These are phyloP conservation scores for Plasmodium coatneyi DNA, from an alignment of 169 alveolate genomes.

Conservation along the genomic window DNA sequence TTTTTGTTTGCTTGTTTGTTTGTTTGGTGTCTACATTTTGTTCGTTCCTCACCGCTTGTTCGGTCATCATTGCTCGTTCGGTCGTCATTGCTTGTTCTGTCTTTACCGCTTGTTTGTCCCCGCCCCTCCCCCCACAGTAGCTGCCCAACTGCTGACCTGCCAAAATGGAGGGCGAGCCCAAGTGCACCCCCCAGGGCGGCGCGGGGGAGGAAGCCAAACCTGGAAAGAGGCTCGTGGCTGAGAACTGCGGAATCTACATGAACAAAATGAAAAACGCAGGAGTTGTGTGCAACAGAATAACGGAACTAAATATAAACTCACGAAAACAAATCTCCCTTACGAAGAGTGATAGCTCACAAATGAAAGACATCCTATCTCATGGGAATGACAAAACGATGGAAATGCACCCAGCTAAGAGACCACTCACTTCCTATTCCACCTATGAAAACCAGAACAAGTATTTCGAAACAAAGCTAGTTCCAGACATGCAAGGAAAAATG, in stretches of 20 bases:
- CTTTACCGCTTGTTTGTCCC: background rate
- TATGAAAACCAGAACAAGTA: slow-evolving; percentile 65
- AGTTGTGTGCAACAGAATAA: slow-evolving; percentile 64
- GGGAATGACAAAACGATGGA: slow-evolving; percentile 3
- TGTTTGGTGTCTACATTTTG: background rate
- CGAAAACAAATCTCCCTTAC: slow-evolving; percentile 26
- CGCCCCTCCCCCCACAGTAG: background rate
- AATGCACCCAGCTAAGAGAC: slow-evolving; percentile 30
- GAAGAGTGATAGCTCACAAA: slow-evolving; percentile 69
- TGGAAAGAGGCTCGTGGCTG: slow-evolving; percentile 28
- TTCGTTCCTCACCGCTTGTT: background rate
- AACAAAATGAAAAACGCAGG: slow-evolving; percentile 54
- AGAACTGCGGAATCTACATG: slow-evolving; percentile 47
- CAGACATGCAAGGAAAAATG: slow-evolving; percentile 73
- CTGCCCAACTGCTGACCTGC: background rate
- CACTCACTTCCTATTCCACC: slow-evolving; percentile 42
- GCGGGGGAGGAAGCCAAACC: slow-evolving; percentile 4
- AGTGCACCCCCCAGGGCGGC: background rate
- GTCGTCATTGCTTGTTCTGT: background rate
- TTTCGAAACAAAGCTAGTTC: slow-evolving; percentile 67
- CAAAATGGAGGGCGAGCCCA: background rate
- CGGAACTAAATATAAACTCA: slow-evolving; percentile 64
- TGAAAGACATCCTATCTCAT: slow-evolving; percentile 50
- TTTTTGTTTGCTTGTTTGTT: background rate
- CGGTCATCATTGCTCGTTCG: background rate